Evolutionary conservation across 176 grass and related monocot genomes (phyloP).

Genomic region (Neostapfia colusana): DNA sequence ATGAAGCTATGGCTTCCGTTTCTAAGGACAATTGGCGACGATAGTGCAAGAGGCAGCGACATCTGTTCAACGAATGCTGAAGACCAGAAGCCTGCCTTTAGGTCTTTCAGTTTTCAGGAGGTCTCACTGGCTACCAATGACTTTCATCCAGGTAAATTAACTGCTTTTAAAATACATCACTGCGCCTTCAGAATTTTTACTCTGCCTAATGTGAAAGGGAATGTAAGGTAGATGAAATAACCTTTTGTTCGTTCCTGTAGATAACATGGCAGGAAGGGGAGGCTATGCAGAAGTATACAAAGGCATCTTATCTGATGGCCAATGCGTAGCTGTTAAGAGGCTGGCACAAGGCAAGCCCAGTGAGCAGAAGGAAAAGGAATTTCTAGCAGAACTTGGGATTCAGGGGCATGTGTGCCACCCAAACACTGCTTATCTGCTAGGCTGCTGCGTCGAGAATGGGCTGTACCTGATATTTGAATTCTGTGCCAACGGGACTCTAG

Average conservation of each 20-base stretch:
- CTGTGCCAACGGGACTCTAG: constrained; percentile 63
- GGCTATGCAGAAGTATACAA: constrained; percentile 93
- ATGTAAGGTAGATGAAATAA: not conserved
- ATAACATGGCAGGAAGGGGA: constrained; percentile 83
- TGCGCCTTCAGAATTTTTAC: not conserved
- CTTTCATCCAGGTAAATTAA: constrained; percentile 64
- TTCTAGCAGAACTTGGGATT: constrained; percentile 79
- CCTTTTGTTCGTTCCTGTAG: constrained; percentile 36
- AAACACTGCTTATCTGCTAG: constrained; percentile 78
- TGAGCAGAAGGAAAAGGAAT: constrained; percentile 88
- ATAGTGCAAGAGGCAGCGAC: constrained; percentile 48
- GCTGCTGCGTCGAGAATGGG: constrained; percentile 92
- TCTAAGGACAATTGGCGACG: constrained; percentile 47
- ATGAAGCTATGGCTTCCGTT: constrained; percentile 72
- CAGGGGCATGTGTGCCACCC: constrained; percentile 90
- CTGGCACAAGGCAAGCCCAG: constrained; percentile 62
- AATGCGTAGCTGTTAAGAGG: constrained; percentile 76
- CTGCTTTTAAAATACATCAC: not conserved
- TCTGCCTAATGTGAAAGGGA: not conserved
- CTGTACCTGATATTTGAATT: constrained; percentile 79
- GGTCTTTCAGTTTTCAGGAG: constrained; percentile 76
- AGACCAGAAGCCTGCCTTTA: constrained; percentile 75
- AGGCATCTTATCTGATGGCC: constrained; percentile 62
- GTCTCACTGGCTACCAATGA: constrained; percentile 68
- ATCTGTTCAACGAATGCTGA: constrained; percentile 38